Conservation (phyloP, 176 grass and related monocot genomes). For the Coix lacrymajobi region DNA sequence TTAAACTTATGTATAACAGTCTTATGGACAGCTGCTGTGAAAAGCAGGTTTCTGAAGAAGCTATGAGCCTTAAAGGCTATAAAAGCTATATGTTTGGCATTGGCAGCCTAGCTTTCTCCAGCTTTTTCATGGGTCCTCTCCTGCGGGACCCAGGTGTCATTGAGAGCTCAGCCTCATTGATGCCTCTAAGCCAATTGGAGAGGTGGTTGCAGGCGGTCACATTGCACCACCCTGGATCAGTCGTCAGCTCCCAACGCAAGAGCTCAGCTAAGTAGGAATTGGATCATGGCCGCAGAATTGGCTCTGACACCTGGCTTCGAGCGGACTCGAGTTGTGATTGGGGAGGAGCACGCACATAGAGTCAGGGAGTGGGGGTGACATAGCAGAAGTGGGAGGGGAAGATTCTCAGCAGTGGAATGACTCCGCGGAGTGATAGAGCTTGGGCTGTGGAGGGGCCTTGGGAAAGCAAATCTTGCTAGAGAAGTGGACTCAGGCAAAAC, state of each 20-base stretch:
- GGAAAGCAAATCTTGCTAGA: neutral
- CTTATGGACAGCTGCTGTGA: neutral
- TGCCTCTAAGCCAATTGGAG: neutral
- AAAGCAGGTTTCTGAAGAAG: neutral
- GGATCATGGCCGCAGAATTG: neutral
- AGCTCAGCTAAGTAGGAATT: neutral
- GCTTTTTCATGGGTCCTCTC: neutral
- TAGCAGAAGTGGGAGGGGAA: neutral
- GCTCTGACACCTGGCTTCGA: neutral
- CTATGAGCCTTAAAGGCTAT: neutral
- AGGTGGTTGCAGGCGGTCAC: neutral
- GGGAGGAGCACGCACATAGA: neutral
- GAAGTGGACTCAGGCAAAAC: neutral
- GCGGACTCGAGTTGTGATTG: neutral
- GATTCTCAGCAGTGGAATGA: neutral
- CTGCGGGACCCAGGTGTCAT: neutral
- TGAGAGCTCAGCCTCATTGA: neutral
- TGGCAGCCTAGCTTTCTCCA: neutral
- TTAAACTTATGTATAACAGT: neutral
- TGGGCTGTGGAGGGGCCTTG: neutral
- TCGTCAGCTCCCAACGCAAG: neutral
- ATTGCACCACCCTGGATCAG: neutral
- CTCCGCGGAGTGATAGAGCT: neutral
- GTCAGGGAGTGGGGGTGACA: neutral
- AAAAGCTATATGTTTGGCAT: neutral